These are phyloP conservation scores for Yamadazyma kitorensis DNA, from an alignment of 805 yeast species.

Conservation along the genomic window DNA sequence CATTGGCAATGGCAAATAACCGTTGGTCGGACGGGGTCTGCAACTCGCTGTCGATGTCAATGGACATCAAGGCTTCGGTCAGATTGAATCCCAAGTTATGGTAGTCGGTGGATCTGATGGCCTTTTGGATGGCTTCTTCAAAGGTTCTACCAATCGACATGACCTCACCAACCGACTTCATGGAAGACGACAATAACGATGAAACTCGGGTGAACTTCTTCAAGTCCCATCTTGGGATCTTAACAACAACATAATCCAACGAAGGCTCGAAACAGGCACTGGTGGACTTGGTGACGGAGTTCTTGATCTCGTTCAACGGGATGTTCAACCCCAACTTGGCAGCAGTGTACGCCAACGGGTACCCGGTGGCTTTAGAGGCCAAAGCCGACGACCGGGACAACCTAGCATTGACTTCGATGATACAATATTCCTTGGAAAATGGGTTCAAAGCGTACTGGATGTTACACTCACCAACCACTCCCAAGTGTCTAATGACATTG, in stretches of 20 bases:
- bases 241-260: constrained; percentile 92
- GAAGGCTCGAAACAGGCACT: constrained; percentile 97
- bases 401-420: constrained; percentile 96
- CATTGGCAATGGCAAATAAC: constrained; percentile 94
- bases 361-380: constrained; percentile 98
- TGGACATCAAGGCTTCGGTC: constrained; percentile 81
- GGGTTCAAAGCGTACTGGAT: constrained; percentile 97
- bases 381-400: constrained; percentile 95
- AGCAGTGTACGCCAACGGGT: constrained; percentile 97
- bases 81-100: constrained; percentile 91
- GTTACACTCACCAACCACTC: constrained; percentile 99
- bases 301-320: constrained; percentile 86
- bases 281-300: constrained; percentile 94
- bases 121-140: constrained; percentile 97
- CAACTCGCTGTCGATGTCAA: constrained; percentile 88
- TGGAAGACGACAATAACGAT: constrained; percentile 80
- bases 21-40: constrained; percentile 98
- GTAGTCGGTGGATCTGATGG: constrained; percentile 93
- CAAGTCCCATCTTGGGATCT: constrained; percentile 98
- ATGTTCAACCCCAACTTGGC: constrained; percentile 94
- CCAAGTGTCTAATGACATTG: constrained; percentile 94
- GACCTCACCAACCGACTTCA: constrained; percentile 99
- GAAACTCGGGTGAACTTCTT: constrained; percentile 93
- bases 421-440: constrained; percentile 87
- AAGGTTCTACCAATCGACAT: constrained; percentile 98